A percentile compares a stretch with the other conserved stretches of the same genome.
These are phyloP conservation scores for Lipomyces sp. DNA, from an alignment of 805 yeast species.

Conservation along the genomic window DNA sequence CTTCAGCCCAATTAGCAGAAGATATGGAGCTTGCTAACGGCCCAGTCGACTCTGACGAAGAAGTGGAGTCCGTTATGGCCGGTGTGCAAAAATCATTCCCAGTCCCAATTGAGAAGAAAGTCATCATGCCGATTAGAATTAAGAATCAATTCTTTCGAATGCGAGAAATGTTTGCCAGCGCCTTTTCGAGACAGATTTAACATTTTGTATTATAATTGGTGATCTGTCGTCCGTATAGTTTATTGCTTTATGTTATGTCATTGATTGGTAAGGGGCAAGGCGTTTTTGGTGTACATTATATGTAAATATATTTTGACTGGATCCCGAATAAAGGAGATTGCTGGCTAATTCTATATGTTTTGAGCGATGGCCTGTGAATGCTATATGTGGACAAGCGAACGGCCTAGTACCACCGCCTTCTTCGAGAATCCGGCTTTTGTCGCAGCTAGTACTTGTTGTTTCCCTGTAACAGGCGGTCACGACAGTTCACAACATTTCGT, in stretches of 20 bases:
- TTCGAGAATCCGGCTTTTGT: too few species aligned
- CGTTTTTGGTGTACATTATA: not conserved
- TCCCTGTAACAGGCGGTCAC: too few species aligned
- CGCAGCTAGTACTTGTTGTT: too few species aligned
- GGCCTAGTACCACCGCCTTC: too few species aligned
- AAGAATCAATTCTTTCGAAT: conserved; percentile 78
- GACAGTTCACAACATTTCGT: too few species aligned
- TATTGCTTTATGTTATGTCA: not conserved
- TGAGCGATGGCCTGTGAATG: too few species aligned
- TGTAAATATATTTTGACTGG: too few species aligned
- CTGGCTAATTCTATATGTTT: too few species aligned
- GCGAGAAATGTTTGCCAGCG: conserved; percentile 93
- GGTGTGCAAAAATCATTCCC: conserved; percentile 83
- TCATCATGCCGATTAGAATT: conserved; percentile 68
- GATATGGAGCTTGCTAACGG: conserved; percentile 43
- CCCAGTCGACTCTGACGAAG: conserved; percentile 84
- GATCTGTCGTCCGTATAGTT: not conserved
- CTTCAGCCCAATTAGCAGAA: conserved; percentile 50
- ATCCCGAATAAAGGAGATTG: too few species aligned
- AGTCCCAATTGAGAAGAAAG: conserved; percentile 75
- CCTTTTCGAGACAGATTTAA: conserved; percentile 56
- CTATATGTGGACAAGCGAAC: too few species aligned
- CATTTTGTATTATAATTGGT: not conserved
- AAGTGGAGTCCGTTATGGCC: conserved; percentile 85
- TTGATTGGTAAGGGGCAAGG: not conserved